A percentile compares a stretch with the other conserved stretches of the same genome.
Evolutionary conservation across 345 rosid genomes (phyloP).

Genomic region (Draba incana): DNA sequence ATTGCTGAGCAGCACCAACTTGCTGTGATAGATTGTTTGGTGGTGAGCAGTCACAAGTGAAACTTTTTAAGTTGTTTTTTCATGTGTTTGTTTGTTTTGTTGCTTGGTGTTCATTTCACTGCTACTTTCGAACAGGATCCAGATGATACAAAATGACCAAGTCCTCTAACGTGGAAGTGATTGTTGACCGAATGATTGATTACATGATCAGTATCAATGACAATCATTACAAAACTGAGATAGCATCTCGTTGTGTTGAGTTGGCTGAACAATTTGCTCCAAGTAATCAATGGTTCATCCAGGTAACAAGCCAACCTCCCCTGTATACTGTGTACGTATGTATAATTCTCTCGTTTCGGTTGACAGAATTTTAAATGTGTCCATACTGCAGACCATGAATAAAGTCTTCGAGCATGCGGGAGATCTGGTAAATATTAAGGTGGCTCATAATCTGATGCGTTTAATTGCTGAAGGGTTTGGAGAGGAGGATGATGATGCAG

Average conservation of each 20-base stretch:
- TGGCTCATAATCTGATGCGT: slow-evolving; percentile 95
- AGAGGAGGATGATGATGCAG: slow-evolving; percentile 85
- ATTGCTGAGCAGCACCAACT: slow-evolving; percentile 97
- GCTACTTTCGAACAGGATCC: slow-evolving; percentile 67
- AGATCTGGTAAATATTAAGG: slow-evolving; percentile 89
- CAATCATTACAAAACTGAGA: slow-evolving; percentile 95
- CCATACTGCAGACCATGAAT: slow-evolving; percentile 76
- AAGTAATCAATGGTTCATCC: slow-evolving; percentile 97
- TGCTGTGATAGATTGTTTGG: slow-evolving; percentile 98
- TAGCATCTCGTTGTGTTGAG: slow-evolving; percentile 93
- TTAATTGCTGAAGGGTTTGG: slow-evolving; percentile 98
- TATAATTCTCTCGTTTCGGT: background rate
- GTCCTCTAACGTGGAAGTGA: slow-evolving; percentile 95
- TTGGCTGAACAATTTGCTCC: slow-evolving; percentile 99
- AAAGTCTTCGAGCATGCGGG: slow-evolving; percentile 98
- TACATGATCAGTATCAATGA: slow-evolving; percentile 95
- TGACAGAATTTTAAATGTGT: slow-evolving; percentile 30
- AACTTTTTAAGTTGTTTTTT: background rate
- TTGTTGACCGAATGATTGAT: slow-evolving; percentile 97
- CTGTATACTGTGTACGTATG: background rate
- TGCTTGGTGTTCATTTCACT: slow-evolving; percentile 30
- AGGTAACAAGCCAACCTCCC: slow-evolving; percentile 52
- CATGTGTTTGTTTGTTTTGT: background rate
- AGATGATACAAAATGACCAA: slow-evolving; percentile 99
- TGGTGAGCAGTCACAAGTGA: slow-evolving; percentile 55